Evolutionary conservation across 2,329 filamentous ascomycete species (phyloP), one percentile per base, ranked within the genome.

Genomic region (Cercospora zeae-maydis): DNA sequence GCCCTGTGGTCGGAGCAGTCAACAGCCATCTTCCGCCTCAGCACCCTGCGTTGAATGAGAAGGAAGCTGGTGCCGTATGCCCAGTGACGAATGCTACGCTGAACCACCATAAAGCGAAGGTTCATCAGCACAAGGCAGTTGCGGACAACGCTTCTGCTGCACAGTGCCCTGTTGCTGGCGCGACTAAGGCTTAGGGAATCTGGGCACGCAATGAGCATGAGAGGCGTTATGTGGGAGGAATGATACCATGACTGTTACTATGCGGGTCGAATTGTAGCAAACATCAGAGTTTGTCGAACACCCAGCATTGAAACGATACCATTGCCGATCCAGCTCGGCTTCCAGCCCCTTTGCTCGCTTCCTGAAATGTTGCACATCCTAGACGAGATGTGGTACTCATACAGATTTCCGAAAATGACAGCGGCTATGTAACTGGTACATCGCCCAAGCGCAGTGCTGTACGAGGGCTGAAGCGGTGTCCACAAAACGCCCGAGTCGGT

Each of bases 51-150:
- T 71, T 78, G 63, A 73, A 70, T 11, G 73, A 76, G 62, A 75
- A 76, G 37, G 73, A 76, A 1, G 64, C 74, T 19, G 76, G 73
- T 4, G 73, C 76, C 9, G 72, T 78, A 7, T 80, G 78, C 61
- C 78, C 78, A 0, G 74, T 80, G n/a, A 80, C 78, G 24, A 79
- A 79, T 67, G 78, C 78, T 5, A 78, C 71, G 6, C 71, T 80
- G 11, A 76, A 73, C 24, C 78, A 80, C 60, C 78, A 80, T 61
- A 73, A 76, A 73, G 69, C 71, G 7, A 80, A 79, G 71, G 76
- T 80, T 9, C 70, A 74, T 42, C 69, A 68, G 56, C 78, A 80
- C 56, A 78, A 78, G 9, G 73, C 66, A 49, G 76, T 80, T n/a
- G 62, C 74, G 42, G 71, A 72, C 4, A 75, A 76, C 14, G 72